phyloP scores from a whole-genome alignment of 371 early-diverging fungal species.

The Mortierella sp. region DNA sequence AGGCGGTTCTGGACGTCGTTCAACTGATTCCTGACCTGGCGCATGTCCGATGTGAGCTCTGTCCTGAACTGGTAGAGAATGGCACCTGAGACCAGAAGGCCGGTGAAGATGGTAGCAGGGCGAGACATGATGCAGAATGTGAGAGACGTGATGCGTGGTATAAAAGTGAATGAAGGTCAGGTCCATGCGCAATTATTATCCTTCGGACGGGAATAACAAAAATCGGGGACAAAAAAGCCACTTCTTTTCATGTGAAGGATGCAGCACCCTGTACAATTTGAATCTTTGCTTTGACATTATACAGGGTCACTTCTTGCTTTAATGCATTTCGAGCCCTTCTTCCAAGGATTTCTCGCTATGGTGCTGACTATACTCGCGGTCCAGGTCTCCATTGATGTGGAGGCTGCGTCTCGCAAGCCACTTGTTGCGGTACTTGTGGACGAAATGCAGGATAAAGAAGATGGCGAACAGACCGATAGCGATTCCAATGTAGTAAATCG shows the following conservation, averaged over 20 bases:
- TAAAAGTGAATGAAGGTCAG: too few relatives aligned
- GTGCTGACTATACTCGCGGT: slow-evolving; percentile 7
- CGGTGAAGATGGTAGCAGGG: slow-evolving; percentile 47
- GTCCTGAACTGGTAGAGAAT: slow-evolving; percentile 53
- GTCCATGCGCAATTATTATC: too few relatives aligned
- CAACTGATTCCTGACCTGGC: slow-evolving; percentile 45
- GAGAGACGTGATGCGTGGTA: too few relatives aligned
- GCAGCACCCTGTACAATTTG: too few relatives aligned
- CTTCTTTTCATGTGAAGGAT: too few relatives aligned
- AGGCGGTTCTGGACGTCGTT: slow-evolving; percentile 54
- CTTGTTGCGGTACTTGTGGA: slow-evolving; percentile 58
- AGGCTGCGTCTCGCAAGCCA: slow-evolving; percentile 8
- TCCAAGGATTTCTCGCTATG: slow-evolving; percentile 4
- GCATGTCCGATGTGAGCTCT: slow-evolving; percentile 55
- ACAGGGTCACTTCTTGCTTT: too few relatives aligned
- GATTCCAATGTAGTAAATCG: slow-evolving; percentile 60
- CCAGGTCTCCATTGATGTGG: slow-evolving; percentile 25
- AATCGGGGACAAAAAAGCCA: too few relatives aligned
- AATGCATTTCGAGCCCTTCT: background rate
- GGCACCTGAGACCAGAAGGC: slow-evolving; percentile 53
- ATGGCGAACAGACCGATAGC: slow-evolving; percentile 48
- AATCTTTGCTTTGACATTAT: too few relatives aligned
- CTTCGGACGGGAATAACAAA: too few relatives aligned
- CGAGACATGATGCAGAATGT: slow-evolving; percentile 35
- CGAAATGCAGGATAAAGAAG: slow-evolving; percentile 56